A percentile compares a stretch with the other conserved stretches of the same genome.
Conservation (phyloP, 2,329 filamentous ascomycete genomes). For the Madurella fahalii region DNA sequence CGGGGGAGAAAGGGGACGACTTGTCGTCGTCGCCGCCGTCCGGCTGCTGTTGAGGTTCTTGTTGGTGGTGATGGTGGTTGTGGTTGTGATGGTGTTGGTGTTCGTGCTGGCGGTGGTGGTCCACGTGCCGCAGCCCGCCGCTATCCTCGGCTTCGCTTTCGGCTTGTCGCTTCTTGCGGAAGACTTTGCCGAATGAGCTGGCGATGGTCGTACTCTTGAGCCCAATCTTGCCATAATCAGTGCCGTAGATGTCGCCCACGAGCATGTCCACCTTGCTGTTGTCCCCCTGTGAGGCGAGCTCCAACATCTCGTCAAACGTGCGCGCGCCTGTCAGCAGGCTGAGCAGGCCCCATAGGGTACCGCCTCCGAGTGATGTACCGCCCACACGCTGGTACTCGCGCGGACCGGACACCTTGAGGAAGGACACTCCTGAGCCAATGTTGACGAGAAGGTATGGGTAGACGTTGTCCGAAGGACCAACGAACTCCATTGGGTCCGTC, state of each 20-base stretch:
- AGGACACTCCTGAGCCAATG: constrained; percentile 93
- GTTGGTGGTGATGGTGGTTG: constrained; percentile 8
- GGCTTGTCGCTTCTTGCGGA: constrained; percentile 82
- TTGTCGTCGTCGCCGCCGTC: constrained; percentile 1
- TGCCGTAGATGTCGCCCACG: constrained; percentile 96
- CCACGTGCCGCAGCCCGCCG: constrained; percentile 45
- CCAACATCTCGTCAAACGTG: constrained; percentile 97
- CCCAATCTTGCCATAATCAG: constrained; percentile 93
- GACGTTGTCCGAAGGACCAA: constrained; percentile 69
- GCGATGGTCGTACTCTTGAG: constrained; percentile 94
- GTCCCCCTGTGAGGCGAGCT: constrained; percentile 84
- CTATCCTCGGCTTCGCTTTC: constrained; percentile 75
- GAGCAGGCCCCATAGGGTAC: constrained; percentile 94
- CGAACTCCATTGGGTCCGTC: constrained; percentile 84
- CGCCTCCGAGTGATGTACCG: constrained; percentile 89
- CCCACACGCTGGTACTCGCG: constrained; percentile 85
- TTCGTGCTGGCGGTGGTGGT: constrained; percentile 12
- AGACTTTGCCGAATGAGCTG: constrained; percentile 94
- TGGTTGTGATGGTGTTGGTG: constrained; percentile 12
- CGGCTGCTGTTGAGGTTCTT: neutral
- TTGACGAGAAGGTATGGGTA: constrained; percentile 98
- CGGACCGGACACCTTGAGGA: constrained; percentile 93
- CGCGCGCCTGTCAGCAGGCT: constrained; percentile 88
- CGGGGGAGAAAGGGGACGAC: constrained; percentile 59
- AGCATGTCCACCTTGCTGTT: constrained; percentile 94